Evolutionary conservation across 768 basidiomycete genomes (phyloP).

Genomic region (Clathrus columnatus): DNA sequence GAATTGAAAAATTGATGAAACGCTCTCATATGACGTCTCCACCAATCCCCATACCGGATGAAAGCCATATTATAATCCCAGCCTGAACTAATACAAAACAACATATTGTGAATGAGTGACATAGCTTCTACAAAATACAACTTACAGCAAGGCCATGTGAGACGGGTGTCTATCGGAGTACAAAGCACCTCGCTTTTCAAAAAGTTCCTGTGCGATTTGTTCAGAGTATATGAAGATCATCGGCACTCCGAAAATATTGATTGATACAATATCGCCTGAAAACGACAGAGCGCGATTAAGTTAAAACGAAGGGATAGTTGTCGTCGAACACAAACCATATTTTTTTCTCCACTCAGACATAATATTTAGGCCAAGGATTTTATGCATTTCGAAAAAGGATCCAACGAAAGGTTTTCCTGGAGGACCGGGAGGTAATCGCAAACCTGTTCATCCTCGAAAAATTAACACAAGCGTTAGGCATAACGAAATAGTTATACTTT

Average conservation of each 20-base stretch:
- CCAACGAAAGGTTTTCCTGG: not conserved
- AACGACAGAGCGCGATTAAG: no score
- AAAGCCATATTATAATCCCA: constrained; percentile 32
- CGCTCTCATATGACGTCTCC: constrained; percentile 30
- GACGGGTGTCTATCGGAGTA: constrained; percentile 21
- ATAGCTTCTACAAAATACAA: not conserved
- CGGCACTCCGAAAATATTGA: not conserved
- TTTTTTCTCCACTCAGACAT: not conserved
- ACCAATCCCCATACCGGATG: constrained; percentile 28
- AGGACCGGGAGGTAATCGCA: not conserved
- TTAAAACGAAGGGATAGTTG: no score
- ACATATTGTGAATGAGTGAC: not conserved
- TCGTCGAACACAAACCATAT: not conserved
- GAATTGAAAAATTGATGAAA: constrained; percentile 32
- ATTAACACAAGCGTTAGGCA: not conserved
- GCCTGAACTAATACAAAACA: constrained; percentile 20
- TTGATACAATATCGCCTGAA: not conserved
- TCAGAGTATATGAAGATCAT: not conserved
- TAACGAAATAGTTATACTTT: not conserved
- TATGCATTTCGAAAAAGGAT: not conserved
- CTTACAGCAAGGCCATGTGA: constrained; percentile 16
- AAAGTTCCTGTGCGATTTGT: constrained; percentile 17
- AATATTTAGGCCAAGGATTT: not conserved
- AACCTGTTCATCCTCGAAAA: not conserved
- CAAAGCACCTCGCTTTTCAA: constrained; percentile 20